phyloP scores from a whole-genome alignment of 129 eudicot genomes.

The Flaveria linearis region DNA sequence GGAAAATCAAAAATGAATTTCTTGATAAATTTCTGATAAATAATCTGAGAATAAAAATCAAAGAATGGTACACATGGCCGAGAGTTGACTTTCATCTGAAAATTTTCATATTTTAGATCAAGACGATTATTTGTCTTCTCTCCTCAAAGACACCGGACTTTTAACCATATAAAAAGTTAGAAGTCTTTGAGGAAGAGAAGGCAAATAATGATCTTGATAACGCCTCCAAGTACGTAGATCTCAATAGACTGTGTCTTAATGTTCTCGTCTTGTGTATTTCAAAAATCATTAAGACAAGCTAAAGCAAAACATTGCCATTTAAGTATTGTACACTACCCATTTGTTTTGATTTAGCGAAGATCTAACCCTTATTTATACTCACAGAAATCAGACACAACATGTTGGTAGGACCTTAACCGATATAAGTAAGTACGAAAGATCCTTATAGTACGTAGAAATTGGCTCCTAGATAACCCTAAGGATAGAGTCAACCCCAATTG shows the following conservation, averaged over 20 bases:
- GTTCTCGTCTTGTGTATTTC: constrained; percentile 7
- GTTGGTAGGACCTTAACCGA: constrained; percentile 39
- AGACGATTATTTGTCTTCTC: constrained; percentile 33
- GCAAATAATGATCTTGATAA: constrained; percentile 32
- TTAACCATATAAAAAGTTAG: constrained; percentile 12
- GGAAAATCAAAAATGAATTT: background rate
- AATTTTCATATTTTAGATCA: constrained; percentile 12
- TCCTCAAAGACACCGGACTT: constrained; percentile 36
- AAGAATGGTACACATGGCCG: no score
- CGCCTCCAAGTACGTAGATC: constrained; percentile 17
- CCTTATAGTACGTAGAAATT: constrained; percentile 21
- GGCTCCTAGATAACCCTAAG: constrained; percentile 24
- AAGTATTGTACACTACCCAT: constrained; percentile 19
- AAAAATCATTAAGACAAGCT: background rate
- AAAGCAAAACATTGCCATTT: constrained; percentile 38
- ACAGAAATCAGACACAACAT: constrained; percentile 20
- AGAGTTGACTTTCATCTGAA: background rate
- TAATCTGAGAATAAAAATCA: background rate
- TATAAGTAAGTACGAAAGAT: constrained; percentile 25
- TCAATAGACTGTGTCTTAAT: constrained; percentile 30
- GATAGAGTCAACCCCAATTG: constrained; percentile 45
- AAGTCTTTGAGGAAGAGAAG: constrained; percentile 47
- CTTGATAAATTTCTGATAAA: background rate
- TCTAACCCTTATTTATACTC: constrained; percentile 31
- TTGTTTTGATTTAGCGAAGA: constrained; percentile 14